Base-by-base conservation (phyloP, 208 protist genomes). In the Angomonas ambiguus region DNA sequence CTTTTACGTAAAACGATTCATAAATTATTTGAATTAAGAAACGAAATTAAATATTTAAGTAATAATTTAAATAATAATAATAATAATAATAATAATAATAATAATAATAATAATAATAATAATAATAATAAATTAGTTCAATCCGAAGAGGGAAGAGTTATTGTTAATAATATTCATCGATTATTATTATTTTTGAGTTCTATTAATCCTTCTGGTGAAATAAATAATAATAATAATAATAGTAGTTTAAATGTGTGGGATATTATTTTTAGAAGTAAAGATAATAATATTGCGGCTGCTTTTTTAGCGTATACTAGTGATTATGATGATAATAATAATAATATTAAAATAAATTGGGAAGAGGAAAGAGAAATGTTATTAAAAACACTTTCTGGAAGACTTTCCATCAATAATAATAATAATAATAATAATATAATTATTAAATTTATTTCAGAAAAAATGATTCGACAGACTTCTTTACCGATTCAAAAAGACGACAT, bases 1-100 rank as follows among this genome's bases (percentile, higher is more conserved):
- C 8, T 45, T 45, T 45, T 45, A 45, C 38, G 38, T n/a, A 45
- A 45, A 16, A 16, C 38, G 38, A 45, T 45, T 45, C 38, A 45
- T n/a, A 45, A 45, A 45, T 45, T 45, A 45, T 45, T 45, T 45
- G 11, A 45, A 45, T 45, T 45, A 45, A 8, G 38, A 45, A 45
- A 45, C 16, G 38, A 45, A 45, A 45, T 45, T 45, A 45, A 45
- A 45, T n/a, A 45, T 45, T 45, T 45, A 45, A 45, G 16, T 45
- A 8, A 45, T n/a, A 45, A 45, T 45, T n/a, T n/a, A 45, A 45
- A n/a, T 8, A 45, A 45, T n/a, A 45, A 45, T 45, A 45, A 45
- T 45, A 45, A n/a, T 45, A 45, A n/a, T n/a, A n/a, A n/a, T n/a
- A n/a, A n/a, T n/a, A n/a, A n/a, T n/a, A n/a, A n/a, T n/a, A n/a